Conservation (phyloP, 2,329 filamentous ascomycete species). For the Xylariaceae sp. region DNA sequence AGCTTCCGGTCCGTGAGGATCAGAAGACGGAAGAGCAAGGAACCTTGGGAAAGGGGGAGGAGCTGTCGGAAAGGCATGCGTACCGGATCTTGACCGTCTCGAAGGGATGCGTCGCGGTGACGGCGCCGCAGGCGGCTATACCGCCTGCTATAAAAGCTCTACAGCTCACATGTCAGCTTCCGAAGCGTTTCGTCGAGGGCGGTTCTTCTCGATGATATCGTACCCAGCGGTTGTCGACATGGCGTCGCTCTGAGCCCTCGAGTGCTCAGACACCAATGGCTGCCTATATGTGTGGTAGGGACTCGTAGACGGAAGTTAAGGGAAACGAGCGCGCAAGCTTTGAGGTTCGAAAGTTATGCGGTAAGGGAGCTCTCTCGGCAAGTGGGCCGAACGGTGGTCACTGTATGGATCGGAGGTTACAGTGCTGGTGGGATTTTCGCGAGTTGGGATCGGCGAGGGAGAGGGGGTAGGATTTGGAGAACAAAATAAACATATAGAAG, state of each 20-base stretch:
- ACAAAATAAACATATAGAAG: too few species aligned
- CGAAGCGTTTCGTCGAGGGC: slow-evolving; percentile 1
- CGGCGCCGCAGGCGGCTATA: slow-evolving; percentile 93
- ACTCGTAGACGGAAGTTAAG: too few species aligned
- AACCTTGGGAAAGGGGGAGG: background rate
- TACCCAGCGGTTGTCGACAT: slow-evolving; percentile 30
- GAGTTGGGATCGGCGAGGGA: too few species aligned
- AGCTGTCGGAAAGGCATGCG: slow-evolving; percentile 20
- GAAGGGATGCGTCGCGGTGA: slow-evolving; percentile 96
- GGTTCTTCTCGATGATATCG: background rate
- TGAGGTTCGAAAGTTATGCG: background rate
- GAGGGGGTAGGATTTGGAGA: too few species aligned
- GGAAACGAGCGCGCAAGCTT: background rate
- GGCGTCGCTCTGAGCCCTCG: slow-evolving; percentile 11
- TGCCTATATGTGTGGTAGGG: background rate
- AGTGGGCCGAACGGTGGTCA: too few species aligned
- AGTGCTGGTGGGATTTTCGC: too few species aligned
- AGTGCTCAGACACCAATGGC: slow-evolving; percentile 10
- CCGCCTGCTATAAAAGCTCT: slow-evolving; percentile 93
- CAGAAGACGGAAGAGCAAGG: background rate
- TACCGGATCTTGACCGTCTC: slow-evolving; percentile 98
- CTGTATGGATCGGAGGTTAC: background rate
- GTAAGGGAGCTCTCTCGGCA: too few species aligned
- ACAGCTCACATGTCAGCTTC: background rate
- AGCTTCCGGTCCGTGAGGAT: background rate